Base-by-base conservation (phyloP, 345 rosid species). In the Lepidium sativum region DNA sequence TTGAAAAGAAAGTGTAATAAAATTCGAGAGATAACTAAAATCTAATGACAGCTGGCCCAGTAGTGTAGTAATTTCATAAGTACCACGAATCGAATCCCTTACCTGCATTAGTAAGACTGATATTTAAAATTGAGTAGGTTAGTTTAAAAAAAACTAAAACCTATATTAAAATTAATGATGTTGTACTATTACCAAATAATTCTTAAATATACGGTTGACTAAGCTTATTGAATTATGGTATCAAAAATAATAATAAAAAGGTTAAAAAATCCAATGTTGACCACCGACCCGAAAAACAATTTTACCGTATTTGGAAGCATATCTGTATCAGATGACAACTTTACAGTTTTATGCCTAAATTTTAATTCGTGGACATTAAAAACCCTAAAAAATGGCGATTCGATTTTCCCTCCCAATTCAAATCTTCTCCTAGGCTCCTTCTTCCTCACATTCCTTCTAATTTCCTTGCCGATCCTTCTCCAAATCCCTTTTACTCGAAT, bases 321-420 rank as follows among this genome's bases (percentile, higher is more conserved):
- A 29, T 60, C 44, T 33, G 5, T 44, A 45, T 55, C 48, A 40
- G 54, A 18, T 31, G 6, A 60, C 38, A 32, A 38, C 48, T 31
- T 53, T 40, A 65, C 52, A 52, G 61, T 49, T 53, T 65, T 10
- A 68, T 66, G 35, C 11, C 16, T 50, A 6, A 31, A 11, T 67
- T 15, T 34, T 31, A 31, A 16, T 38, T 16, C n/a, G 8, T 4
- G 3, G n/a, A 5, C 38, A 42, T 21, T 23, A 42, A 51, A 53
- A 71, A 38, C 33, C 73, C 67, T 38, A 49, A 37, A 49, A 12
- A 27, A 56, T 63, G 65, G 61, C 76, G 39, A 59, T 63, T 65
- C 43, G 58, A 61, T 32, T 65, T 72, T 65, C 76, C 76, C 71
- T 72, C 76, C 45, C 40, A 50, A 11, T 60, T 72, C 48, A 65